These are phyloP conservation scores for Globomyces pollinis-pini DNA, from an alignment of 192 early-diverging fungal genomes.

Conservation along the genomic window DNA sequence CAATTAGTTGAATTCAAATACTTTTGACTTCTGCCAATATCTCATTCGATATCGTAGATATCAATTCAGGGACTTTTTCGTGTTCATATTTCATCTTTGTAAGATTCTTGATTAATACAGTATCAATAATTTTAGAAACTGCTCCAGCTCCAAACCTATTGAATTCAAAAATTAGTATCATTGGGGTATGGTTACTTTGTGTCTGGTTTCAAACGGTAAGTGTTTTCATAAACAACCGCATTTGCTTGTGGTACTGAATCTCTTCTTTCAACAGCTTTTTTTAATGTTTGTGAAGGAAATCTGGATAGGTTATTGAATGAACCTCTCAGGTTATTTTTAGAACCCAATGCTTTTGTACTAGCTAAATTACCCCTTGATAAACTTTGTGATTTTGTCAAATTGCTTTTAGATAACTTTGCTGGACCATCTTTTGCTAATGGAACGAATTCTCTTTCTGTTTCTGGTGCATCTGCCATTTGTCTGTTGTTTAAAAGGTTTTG, in stretches of 20 bases:
- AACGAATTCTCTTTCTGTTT: too few relatives aligned
- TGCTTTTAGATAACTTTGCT: background rate
- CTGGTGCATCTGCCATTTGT: background rate
- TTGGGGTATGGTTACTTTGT: constrained; percentile 34
- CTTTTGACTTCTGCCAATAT: constrained; percentile 47
- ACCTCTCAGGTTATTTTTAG: constrained; percentile 2
- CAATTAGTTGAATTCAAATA: constrained; percentile 15
- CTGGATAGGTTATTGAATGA: constrained; percentile 12
- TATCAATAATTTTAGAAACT: constrained; percentile 20
- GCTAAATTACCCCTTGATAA: background rate
- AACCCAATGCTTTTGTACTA: background rate
- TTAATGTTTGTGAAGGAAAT: background rate
- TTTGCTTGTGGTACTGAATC: constrained; percentile 13
- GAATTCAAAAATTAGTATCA: background rate
- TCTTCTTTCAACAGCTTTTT: background rate
- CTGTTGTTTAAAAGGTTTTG: too few relatives aligned
- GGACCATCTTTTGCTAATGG: background rate
- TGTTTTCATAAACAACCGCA: constrained; percentile 50
- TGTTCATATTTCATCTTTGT: constrained; percentile 47
- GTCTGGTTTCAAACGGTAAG: constrained; percentile 46
- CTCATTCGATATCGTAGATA: constrained; percentile 41
- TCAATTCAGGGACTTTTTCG: constrained; percentile 37
- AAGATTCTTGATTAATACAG: constrained; percentile 33
- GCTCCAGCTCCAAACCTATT: constrained; percentile 11
- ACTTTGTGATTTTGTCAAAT: background rate